Evolutionary conservation across 768 basidiomycete species (phyloP).

Genomic region (Suillus ampliporus): DNA sequence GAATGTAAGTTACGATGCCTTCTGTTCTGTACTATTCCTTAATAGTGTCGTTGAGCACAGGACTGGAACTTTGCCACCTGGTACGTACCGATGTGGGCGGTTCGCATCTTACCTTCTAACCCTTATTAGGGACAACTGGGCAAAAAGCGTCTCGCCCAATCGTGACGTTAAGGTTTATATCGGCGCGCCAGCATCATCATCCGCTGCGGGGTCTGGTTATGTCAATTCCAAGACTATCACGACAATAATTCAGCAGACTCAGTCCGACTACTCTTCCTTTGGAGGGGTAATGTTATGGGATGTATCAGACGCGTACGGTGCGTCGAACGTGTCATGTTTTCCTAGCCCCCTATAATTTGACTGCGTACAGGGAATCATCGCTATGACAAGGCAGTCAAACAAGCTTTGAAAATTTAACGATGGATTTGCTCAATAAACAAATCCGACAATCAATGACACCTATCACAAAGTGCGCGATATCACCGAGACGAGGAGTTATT

Average conservation of each 20-base stretch:
- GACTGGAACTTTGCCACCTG: constrained; percentile 46
- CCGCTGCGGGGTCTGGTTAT: constrained; percentile 49
- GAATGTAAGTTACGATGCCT: constrained; percentile 6
- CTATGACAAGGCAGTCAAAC: constrained; percentile 67
- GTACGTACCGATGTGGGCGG: constrained; percentile 17
- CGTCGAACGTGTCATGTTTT: not conserved
- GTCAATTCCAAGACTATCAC: constrained; percentile 37
- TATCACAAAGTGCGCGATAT: not conserved
- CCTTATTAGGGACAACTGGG: constrained; percentile 51
- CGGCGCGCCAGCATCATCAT: constrained; percentile 49
- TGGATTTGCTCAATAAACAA: not conserved
- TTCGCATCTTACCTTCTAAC: constrained; percentile 17
- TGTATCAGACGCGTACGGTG: constrained; percentile 47
- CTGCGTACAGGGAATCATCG: constrained; percentile 55
- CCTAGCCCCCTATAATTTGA: not conserved
- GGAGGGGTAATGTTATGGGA: constrained; percentile 55
- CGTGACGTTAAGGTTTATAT: constrained; percentile 47
- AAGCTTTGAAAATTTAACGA: constrained; percentile 39
- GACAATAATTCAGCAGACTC: constrained; percentile 40
- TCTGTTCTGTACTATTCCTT: not conserved
- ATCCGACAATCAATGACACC: not conserved
- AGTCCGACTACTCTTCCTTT: constrained; percentile 47
- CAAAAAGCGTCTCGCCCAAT: constrained; percentile 33
- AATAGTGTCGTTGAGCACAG: constrained; percentile 30
- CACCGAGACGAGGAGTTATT: not conserved